Evolutionary conservation across 805 yeast species (phyloP), one percentile per base, ranked within the genome.

Genomic region (Cyberlindnera suaveolens): DNA sequence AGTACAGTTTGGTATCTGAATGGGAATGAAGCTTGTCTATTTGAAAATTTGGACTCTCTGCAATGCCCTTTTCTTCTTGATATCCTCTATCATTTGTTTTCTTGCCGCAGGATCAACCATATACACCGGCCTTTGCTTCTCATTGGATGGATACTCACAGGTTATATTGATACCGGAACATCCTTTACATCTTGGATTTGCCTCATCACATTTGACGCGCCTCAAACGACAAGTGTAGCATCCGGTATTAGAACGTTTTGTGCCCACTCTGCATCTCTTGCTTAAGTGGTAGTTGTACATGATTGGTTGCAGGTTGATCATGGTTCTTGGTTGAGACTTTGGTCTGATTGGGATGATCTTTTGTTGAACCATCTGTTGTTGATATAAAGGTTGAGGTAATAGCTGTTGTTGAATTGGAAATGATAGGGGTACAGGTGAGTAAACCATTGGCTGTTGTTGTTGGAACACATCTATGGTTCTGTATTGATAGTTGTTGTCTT

Each of bases 201-300:
- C 67, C 54, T 78, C 82, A 56, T 79, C 84, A 60, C 85, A 79
- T 56, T 77, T 78, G 61, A 78, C 71, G 54, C 78, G 79, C 43
- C 85, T 68, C 46, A 74, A 73, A 36, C 84, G 70, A 54, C 85
- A 79, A 4, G 77, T 72, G 56, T 73, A 68, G 54, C 80, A 75
- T 4, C 78, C 78, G 2, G 32, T 27, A 7, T 13, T 31, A 3
- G 33, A 15, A 2, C 17, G 33, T 14, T 15, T n/a, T 31, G 33
- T 6, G 33, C 16, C 16, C 10, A 31, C 8, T 31, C 15, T 15
- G 10, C 33, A 6, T n/a, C 16, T 31, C 10, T 31, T 14, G 16
- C 5, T 31, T 17, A 31, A 31, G 33, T 15, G 33, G 33, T 10
- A 7, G 33, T 14, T 14, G 16, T 14, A 31, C 27, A 31, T 14